Base-by-base conservation (phyloP, 2,329 filamentous ascomycete genomes). In the Rosellinia necatrix region DNA sequence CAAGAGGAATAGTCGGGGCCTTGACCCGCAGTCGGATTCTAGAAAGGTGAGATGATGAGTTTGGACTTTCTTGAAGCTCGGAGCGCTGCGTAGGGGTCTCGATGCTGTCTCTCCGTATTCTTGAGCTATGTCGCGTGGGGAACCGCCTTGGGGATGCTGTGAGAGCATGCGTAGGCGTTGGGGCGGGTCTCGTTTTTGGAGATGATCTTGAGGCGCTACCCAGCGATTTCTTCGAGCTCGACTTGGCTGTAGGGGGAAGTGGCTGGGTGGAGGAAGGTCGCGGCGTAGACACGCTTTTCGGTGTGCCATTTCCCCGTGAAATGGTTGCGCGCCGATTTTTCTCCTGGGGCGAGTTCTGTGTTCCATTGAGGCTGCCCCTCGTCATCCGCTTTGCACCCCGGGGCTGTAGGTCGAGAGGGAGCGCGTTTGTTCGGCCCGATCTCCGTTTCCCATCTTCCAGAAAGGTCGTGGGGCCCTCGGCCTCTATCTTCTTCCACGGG, bases 401-500 rank as follows among this genome's bases (percentile, higher is more conserved):
- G 13, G 78, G 74, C 58, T 81, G 78, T 37, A 82, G 64, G 58
- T 86, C 82, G 25, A 81, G 58, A 15, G 83, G 82, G 12, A 85
- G 67, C 2, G 71, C 70, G 67, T 88, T 88, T 66, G 85, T 83
- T 58, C 86, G 81, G 35, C 84, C 84, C 19, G 86, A 89, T 67
- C 86, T 87, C 58, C 86, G 81, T 61, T 81, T 81, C 44, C 90
- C 91, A 82, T 81, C 89, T 75, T 81, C 84, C 41, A 89, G 83
- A 70, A 96, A 92, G 0, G 90, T 89, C 3, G 93, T 94, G 19
- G 94, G 94, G 0, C 94, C 94, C 24, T 96, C 90, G 35, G 89
- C 91, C 56, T 83, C 83, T 60, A 90, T 83, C 68, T 86, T 90
- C 77, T 94, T 97, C 94, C 94, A 99, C 19, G 94, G 94, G 63